Evolutionary conservation across 257 asterid genomes (phyloP), one percentile per base, ranked within the genome.

Genomic region (Solanum microdontum): DNA sequence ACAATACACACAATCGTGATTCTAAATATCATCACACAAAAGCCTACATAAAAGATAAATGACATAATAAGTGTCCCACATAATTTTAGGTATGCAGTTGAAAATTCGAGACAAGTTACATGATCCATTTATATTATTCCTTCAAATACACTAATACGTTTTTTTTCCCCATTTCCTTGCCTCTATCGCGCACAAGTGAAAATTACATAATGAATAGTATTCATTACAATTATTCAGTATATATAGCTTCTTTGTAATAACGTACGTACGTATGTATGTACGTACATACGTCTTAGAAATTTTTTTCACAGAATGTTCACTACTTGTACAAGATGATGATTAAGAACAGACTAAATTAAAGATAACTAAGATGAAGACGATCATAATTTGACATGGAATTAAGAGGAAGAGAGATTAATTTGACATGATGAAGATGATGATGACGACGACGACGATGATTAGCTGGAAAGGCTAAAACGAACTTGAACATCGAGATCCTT

Each of bases 381-480:
- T 28, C 28, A 17, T 82, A 45, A 45, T 17, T 82, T 48, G 85
- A 79, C 85, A 28, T 82, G 69, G 36, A 82, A 13, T 40, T 39
- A 77, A 45, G 68, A 80, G 39, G 66, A 77, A 48, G 7, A 82
- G 23, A 48, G 69, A 82, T 82, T 82, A 48, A 82, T 48, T 82
- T 82, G 19, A 48, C 28, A 82, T 84, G 24, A 69, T 64, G n/a
- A 13, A 28, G n/a, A 55, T 69, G 24, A 45, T 43, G 34, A 60
- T 91, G 40, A 37, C 3, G 40, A 36, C 8, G 7, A 58, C 14
- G 14, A 45, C 12, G 72, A n/a, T 70, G 36, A 62, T 93, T 76
- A 94, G 19, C 84, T 74, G 80, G 84, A 92, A 88, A 96, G 90
- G 86, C 98, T 95, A 40, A 93, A 92, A 51, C 93, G 92, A 19